Conservation (phyloP, 2,329 filamentous ascomycete genomes). For the Alternaria rosae region DNA sequence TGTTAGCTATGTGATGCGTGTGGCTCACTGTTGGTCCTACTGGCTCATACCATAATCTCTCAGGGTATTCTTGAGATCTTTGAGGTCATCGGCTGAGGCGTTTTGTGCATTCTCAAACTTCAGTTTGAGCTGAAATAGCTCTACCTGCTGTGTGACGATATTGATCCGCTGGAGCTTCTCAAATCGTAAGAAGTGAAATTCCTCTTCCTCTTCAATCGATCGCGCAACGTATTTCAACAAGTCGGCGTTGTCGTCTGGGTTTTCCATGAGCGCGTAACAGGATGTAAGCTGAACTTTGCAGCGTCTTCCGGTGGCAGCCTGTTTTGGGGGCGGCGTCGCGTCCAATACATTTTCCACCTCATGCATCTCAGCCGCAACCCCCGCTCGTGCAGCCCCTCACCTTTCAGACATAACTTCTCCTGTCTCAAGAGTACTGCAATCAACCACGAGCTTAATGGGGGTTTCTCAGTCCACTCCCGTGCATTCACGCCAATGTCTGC, state of each 20-base stretch:
- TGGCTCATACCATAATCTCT: neutral
- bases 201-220: accelerated
- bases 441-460: too few relatives aligned
- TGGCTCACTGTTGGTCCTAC: neutral
- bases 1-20: neutral
- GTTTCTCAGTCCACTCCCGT: too few relatives aligned
- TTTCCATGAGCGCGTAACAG: neutral
- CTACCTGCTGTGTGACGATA: neutral
- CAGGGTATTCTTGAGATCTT: neutral
- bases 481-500: too few relatives aligned
- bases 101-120: accelerated
- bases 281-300: neutral
- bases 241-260: neutral
- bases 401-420: too few relatives aligned
- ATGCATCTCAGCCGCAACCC: neutral
- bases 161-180: neutral
- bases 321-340: too few relatives aligned
- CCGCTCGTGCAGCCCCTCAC: too few relatives aligned
- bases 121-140: neutral
- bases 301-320: too few relatives aligned
- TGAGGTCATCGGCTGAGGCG: neutral
- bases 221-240: neutral
- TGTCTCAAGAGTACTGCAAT: too few relatives aligned
- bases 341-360: too few relatives aligned
- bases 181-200: neutral